phyloP scores from a whole-genome alignment of 2,329 filamentous ascomycete genomes.

The Stachybotrys chartarum region DNA sequence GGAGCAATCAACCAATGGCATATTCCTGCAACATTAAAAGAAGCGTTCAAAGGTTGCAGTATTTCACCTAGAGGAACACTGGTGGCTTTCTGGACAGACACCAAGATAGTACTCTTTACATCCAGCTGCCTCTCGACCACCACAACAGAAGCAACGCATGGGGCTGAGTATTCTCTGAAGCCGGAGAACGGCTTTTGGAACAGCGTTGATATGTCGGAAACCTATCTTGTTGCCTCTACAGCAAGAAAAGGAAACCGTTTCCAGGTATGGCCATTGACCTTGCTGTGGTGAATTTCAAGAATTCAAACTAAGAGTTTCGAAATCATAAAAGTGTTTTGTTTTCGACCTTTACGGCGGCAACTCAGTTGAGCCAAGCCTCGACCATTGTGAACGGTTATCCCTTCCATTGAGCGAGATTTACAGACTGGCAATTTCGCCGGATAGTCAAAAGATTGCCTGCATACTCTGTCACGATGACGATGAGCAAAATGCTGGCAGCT shows the following conservation, averaged over 20 bases:
- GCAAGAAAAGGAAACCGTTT: background rate
- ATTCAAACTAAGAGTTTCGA: background rate
- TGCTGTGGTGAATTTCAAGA: background rate
- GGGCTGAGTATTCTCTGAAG: constrained; percentile 5
- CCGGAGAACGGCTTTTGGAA: constrained; percentile 12
- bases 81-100: constrained; percentile 20
- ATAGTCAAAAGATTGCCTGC: constrained; percentile 12
- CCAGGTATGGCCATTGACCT: background rate
- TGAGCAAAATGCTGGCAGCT: background rate
- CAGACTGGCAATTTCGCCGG: constrained; percentile 9
- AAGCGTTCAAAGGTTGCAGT: constrained; percentile 16
- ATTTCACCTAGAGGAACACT: constrained; percentile 17
- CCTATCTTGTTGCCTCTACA: constrained; percentile 15
- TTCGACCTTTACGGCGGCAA: constrained; percentile 12
- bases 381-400: constrained; percentile 6
- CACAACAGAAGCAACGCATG: background rate
- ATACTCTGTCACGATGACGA: constrained; percentile 8
- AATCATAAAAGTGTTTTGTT: constrained; percentile 10
- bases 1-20: constrained; percentile 1
- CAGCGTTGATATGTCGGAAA: constrained; percentile 9
- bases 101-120: constrained; percentile 17
- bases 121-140: constrained; percentile 9
- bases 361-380: constrained; percentile 8
- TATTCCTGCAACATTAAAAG: background rate
- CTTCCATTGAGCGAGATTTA: constrained; percentile 9